phyloP scores from a whole-genome alignment of 441 rosid species.

The Sinapis alba region DNA sequence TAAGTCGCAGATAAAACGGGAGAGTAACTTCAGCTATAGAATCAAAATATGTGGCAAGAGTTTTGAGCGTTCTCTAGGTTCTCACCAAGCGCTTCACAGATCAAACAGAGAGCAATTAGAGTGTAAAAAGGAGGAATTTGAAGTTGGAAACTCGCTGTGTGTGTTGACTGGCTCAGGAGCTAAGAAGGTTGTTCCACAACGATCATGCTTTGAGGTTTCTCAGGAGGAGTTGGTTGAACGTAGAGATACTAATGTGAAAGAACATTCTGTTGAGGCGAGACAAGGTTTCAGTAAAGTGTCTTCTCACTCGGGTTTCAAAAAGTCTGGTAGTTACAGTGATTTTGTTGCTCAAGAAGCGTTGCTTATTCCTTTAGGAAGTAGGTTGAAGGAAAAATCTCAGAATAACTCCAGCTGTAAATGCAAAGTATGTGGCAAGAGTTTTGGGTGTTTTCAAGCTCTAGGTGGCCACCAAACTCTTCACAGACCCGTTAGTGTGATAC shows the following conservation, averaged over 20 bases:
- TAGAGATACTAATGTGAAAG: background rate
- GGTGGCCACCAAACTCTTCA: conserved; percentile 62
- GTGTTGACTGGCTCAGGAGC: background rate
- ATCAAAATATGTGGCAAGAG: conserved; percentile 50
- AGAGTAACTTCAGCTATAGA: conserved; percentile 25
- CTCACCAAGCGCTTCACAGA: conserved; percentile 55
- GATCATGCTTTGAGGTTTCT: background rate
- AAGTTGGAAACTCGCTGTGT: background rate
- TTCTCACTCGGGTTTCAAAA: conserved; percentile 3
- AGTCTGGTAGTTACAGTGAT: background rate
- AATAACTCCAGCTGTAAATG: conserved; percentile 35
- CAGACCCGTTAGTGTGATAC: background rate
- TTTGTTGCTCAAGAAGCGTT: background rate
- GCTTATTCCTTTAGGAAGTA: conserved; percentile 9
- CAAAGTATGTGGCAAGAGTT: conserved; percentile 50
- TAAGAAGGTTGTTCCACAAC: conserved; percentile 17
- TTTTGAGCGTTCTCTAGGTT: conserved; percentile 50
- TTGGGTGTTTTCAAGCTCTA: conserved; percentile 51
- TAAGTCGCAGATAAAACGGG: background rate
- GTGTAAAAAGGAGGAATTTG: background rate
- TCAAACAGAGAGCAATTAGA: background rate
- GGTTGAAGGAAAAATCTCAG: background rate
- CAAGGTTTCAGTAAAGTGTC: background rate
- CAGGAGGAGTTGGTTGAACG: background rate
- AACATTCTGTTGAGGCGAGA: background rate